A percentile compares a stretch with the other conserved stretches of the same genome.
These are phyloP conservation scores for Wickerhamiella qilinensis DNA, from an alignment of 805 yeast species.

Conservation along the genomic window DNA sequence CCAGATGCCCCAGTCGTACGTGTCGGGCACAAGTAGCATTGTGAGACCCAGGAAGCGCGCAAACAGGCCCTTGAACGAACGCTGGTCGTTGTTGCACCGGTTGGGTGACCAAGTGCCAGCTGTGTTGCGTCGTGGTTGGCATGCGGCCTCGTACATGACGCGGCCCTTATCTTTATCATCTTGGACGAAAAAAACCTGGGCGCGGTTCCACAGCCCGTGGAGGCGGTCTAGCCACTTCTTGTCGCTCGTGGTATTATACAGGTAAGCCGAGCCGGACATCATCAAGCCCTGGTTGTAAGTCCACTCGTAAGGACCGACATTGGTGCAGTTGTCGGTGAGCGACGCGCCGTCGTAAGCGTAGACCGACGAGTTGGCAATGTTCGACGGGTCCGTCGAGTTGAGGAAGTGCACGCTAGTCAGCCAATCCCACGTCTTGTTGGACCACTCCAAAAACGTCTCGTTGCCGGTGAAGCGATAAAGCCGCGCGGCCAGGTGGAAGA, in stretches of 20 bases:
- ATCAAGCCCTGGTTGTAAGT: conserved; percentile 72
- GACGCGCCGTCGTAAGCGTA: conserved; percentile 23
- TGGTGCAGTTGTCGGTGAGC: conserved; percentile 40
- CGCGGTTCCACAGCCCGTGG: conserved; percentile 35
- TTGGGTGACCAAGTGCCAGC: conserved; percentile 10
- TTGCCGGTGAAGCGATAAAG: conserved; percentile 71
- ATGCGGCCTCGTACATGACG: conserved; percentile 69
- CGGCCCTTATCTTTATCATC: conserved; percentile 21
- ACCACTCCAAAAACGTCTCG: conserved; percentile 56
- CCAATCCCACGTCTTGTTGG: conserved; percentile 72
- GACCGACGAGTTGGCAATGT: conserved; percentile 17
- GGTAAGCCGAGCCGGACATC: conserved; percentile 64
- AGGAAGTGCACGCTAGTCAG: conserved; percentile 37
- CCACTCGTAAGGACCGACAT: conserved; percentile 53
- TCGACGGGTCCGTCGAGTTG: conserved; percentile 27
- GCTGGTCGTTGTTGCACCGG: conserved; percentile 71
- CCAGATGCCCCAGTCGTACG: conserved; percentile 22
- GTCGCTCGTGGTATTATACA: conserved; percentile 58
- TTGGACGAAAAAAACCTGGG: conserved; percentile 30
- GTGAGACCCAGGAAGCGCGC: conserved; percentile 61
- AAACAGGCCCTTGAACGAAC: conserved; percentile 80
- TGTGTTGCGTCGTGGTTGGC: conserved; percentile 36
- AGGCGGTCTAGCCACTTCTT: conserved; percentile 52
- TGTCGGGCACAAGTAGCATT: conserved; percentile 48
- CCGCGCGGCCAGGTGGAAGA: conserved; percentile 77